Percentiles rank a stretch among this genome's conserved stretches.
phyloP scores from a whole-genome alignment of 257 asterid genomes.

The Nicotiana paniculata region DNA sequence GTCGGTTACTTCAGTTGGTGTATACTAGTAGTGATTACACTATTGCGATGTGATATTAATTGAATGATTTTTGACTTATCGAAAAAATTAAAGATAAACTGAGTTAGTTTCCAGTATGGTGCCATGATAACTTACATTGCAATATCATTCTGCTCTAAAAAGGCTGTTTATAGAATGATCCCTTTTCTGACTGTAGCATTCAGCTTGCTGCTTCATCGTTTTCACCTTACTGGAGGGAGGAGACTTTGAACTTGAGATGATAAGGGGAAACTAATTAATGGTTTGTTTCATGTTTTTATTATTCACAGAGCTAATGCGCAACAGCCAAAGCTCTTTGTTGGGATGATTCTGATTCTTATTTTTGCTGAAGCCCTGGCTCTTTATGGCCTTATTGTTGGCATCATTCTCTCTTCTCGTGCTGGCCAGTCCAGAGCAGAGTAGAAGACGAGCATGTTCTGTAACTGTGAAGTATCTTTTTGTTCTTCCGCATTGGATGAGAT shows the following conservation, averaged over 20 bases:
- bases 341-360: conserved; percentile 55
- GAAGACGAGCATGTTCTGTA: conserved; percentile 2
- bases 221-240: background rate
- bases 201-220: background rate
- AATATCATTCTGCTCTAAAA: background rate
- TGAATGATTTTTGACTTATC: background rate
- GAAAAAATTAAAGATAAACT: background rate
- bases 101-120: background rate
- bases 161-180: background rate
- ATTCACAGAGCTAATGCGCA: conserved; percentile 51
- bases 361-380: conserved; percentile 56
- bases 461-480: conserved; percentile 13
- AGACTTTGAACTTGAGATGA: background rate
- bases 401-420: conserved; percentile 62
- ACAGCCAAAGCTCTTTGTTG: conserved; percentile 58
- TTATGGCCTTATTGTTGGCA: conserved; percentile 56
- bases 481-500: conserved; percentile 16
- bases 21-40: background rate
- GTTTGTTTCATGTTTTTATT: background rate
- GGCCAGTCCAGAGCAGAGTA: conserved; percentile 64
- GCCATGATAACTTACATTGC: background rate
- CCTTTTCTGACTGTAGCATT: background rate
- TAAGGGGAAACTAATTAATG: background rate
- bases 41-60: background rate
- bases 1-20: background rate